These are phyloP conservation scores for Mrakia hoshinonis DNA, from an alignment of 768 basidiomycete species.

Conservation along the genomic window DNA sequence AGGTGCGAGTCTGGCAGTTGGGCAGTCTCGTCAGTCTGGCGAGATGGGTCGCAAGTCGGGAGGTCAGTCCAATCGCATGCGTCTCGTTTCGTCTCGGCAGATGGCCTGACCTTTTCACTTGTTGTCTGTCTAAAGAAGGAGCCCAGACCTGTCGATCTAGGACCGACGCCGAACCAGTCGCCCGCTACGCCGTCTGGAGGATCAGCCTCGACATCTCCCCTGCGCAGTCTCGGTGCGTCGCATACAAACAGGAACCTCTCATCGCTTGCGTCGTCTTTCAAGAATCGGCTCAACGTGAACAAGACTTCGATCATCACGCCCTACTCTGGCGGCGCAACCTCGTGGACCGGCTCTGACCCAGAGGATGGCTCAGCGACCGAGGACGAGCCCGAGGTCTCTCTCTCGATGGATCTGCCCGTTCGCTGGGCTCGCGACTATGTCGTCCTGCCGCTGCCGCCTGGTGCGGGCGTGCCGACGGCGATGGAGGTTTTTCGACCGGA, in stretches of 20 bases:
- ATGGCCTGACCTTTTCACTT: neutral
- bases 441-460: neutral
- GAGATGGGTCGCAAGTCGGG: constrained; percentile 8
- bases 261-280: neutral
- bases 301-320: neutral
- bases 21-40: constrained; percentile 3
- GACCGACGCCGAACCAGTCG: neutral
- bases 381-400: neutral
- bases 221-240: neutral
- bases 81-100: neutral
- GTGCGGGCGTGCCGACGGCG: neutral
- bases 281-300: neutral
- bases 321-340: neutral
- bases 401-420: neutral
- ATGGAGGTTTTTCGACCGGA: neutral
- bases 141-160: neutral
- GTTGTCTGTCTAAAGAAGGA: neutral
- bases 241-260: constrained; percentile 3
- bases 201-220: neutral
- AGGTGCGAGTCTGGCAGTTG: constrained; percentile 18
- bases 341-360: neutral
- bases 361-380: neutral
- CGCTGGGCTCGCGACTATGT: constrained; percentile 5
- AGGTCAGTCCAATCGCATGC: neutral
- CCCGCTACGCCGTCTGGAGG: neutral